Evolutionary conservation across 805 yeast species (phyloP).

Genomic region (Tetrapisispora iriomotensis): DNA sequence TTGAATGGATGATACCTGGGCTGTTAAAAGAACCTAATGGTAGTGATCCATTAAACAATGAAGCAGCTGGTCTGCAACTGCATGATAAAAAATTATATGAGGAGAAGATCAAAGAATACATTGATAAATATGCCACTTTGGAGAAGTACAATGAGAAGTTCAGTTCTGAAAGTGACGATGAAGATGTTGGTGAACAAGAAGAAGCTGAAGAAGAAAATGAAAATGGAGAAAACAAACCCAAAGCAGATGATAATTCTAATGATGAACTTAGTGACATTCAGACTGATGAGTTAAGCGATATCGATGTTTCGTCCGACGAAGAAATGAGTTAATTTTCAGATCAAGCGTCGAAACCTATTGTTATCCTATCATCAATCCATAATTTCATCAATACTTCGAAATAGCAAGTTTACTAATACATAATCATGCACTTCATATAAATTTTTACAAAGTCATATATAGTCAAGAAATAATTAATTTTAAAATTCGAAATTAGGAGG

Average conservation of each 20-base stretch:
- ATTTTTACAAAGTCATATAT: too few relatives aligned
- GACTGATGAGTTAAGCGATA: conserved; percentile 24
- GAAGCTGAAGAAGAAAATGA: conserved; percentile 3
- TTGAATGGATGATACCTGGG: conserved; percentile 91
- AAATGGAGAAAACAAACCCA: conserved; percentile 5
- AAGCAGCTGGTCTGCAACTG: conserved; percentile 72
- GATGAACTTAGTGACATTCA: neutral
- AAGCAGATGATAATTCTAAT: neutral
- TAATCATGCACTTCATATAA: too few relatives aligned
- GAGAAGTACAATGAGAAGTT: conserved; percentile 30
- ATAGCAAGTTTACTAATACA: too few relatives aligned
- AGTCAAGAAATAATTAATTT: too few relatives aligned
- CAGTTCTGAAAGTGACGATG: conserved; percentile 33
- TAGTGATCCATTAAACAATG: conserved; percentile 84
- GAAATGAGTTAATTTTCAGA: too few relatives aligned
- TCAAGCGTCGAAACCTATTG: neutral
- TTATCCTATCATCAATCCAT: too few relatives aligned
- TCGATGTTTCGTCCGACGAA: conserved; percentile 23
- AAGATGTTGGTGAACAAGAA: conserved; percentile 19
- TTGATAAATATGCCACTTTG: conserved; percentile 53
- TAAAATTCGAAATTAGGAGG: too few relatives aligned
- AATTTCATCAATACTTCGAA: too few relatives aligned
- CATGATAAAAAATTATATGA: conserved; percentile 59
- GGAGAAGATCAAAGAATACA: conserved; percentile 62
- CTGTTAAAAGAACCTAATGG: conserved; percentile 87